These are phyloP conservation scores for Penicillium sp. DNA, from an alignment of 2,329 filamentous ascomycete species.

Conservation along the genomic window DNA sequence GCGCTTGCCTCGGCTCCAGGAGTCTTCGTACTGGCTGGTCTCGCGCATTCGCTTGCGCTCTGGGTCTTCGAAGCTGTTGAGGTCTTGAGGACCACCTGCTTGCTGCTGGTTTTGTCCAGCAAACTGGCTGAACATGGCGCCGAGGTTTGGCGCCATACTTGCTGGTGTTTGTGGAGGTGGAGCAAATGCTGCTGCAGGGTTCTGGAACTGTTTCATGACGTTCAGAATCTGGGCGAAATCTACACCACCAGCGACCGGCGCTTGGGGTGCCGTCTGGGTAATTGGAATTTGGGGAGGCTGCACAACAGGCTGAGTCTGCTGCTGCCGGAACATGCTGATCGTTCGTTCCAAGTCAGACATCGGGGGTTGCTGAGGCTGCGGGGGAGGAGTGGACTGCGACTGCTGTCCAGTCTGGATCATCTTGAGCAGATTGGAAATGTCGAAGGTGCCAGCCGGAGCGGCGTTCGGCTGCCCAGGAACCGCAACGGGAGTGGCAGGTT, in stretches of 20 bases:
- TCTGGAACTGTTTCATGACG: conserved; percentile 41
- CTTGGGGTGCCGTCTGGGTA: conserved; percentile 25
- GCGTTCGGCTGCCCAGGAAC: conserved; percentile 23
- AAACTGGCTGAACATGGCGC: conserved; percentile 36
- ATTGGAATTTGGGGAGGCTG: conserved; percentile 23
- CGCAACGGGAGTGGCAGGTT: conserved; percentile 24
- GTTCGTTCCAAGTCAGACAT: conserved; percentile 36
- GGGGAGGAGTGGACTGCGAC: conserved; percentile 31
- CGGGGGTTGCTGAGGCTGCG: conserved; percentile 26
- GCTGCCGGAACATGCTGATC: conserved; percentile 40
- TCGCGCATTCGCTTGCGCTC: conserved; percentile 44
- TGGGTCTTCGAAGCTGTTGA: conserved; percentile 36
- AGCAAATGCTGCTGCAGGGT: conserved; percentile 18
- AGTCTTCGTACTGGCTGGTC: conserved; percentile 30
- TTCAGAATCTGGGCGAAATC: conserved; percentile 42
- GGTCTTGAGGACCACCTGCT: conserved; percentile 4
- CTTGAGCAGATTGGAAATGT: conserved; percentile 43
- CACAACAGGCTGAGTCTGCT: conserved; percentile 15
- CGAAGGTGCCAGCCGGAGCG: conserved; percentile 21
- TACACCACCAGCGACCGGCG: conserved; percentile 27
- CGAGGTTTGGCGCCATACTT: conserved; percentile 33
- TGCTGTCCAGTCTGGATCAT: conserved; percentile 39
- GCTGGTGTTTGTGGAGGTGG: conserved; percentile 28
- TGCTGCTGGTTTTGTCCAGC: conserved; percentile 25
- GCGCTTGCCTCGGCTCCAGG: conserved; percentile 35